Evolutionary conservation across 768 basidiomycete genomes (phyloP).

Genomic region (Amanita phalloides): DNA sequence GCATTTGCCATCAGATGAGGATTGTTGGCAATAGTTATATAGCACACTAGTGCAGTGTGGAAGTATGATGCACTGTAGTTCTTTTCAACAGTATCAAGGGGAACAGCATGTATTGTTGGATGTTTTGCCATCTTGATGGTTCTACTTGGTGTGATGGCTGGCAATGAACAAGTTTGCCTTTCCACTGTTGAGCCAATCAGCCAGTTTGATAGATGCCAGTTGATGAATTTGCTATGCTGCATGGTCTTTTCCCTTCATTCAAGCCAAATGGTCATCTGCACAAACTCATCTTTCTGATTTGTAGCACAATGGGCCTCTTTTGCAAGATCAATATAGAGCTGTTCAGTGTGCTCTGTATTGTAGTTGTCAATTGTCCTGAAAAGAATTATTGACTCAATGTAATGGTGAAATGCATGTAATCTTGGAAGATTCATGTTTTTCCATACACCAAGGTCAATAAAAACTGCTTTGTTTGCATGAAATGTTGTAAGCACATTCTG

Average conservation of each 20-base stretch:
- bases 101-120: neutral
- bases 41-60: neutral
- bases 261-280: conserved; percentile 3
- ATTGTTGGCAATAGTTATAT: neutral
- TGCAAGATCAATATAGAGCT: neutral
- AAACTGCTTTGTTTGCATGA: conserved; percentile 6
- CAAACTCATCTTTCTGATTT: neutral
- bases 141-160: neutral
- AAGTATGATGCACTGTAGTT: neutral
- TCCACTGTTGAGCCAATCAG: neutral
- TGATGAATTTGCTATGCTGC: neutral
- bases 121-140: neutral
- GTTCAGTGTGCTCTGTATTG: conserved; percentile 6
- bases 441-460: conserved; percentile 8
- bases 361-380: conserved; percentile 11
- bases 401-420: conserved; percentile 10
- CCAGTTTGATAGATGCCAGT: neutral
- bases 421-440: conserved; percentile 19
- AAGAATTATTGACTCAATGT: conserved; percentile 5
- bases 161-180: neutral
- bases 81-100: neutral
- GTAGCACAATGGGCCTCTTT: neutral
- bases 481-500: conserved; percentile 6
- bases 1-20: neutral
- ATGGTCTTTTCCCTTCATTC: neutral